phyloP scores from a whole-genome alignment of 2,329 filamentous ascomycete genomes.

The Aspergillus pseudoglaucus region DNA sequence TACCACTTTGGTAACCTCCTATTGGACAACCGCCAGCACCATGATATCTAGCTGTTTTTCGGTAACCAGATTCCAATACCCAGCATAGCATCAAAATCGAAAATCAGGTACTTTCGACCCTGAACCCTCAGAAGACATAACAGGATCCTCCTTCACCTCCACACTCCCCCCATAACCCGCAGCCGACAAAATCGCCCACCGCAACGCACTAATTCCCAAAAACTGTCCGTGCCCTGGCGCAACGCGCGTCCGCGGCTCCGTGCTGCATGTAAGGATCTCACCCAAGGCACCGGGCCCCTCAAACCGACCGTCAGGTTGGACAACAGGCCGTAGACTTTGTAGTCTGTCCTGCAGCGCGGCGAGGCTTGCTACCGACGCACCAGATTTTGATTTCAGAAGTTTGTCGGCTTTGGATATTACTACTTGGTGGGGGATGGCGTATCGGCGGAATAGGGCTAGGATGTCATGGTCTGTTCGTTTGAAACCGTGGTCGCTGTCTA shows the following conservation, averaged over 20 bases:
- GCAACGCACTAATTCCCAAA: conserved; percentile 55
- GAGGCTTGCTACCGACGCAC: conserved; percentile 20
- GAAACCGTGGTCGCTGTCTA: conserved; percentile 58
- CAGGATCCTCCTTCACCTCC: conserved; percentile 13
- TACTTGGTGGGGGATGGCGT: conserved; percentile 58
- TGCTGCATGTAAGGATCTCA: conserved; percentile 56
- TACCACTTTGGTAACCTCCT: no score
- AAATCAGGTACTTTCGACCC: background rate
- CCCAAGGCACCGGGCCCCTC: conserved; percentile 43
- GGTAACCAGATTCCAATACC: no score
- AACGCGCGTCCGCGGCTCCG: conserved; percentile 38
- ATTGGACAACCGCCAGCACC: no score
- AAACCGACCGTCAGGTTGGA: conserved; percentile 39
- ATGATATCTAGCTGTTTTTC: background rate
- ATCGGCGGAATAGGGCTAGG: conserved; percentile 49
- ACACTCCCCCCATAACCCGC: conserved; percentile 48
- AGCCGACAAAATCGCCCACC: conserved; percentile 59
- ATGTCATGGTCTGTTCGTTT: conserved; percentile 56
- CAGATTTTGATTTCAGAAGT: conserved; percentile 37
- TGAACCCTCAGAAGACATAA: background rate
- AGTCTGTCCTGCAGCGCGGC: conserved; percentile 35
- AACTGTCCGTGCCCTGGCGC: conserved; percentile 35
- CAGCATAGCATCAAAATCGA: background rate
- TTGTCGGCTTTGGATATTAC: conserved; percentile 62
- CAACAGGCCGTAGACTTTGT: conserved; percentile 30